Evolutionary conservation across 2,329 filamentous ascomycete genomes (phyloP).

Genomic region (Tolypocladium amazonense): DNA sequence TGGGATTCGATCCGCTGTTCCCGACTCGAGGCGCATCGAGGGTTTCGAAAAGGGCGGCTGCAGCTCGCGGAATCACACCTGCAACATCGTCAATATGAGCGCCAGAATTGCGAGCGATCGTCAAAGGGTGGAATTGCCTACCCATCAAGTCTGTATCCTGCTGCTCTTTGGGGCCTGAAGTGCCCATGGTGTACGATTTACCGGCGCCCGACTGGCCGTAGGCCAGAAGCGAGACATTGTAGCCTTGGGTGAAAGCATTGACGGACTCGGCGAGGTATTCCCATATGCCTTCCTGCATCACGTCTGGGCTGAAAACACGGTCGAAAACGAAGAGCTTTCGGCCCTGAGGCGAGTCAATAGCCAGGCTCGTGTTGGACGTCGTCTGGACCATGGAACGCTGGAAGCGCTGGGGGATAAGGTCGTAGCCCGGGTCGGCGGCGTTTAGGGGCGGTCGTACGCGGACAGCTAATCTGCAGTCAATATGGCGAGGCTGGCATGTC

Average conservation of each 20-base stretch:
- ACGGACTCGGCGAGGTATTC: conserved; percentile 89
- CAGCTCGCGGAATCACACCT: conserved; percentile 95
- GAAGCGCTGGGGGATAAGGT: conserved; percentile 91
- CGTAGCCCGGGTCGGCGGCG: conserved; percentile 78
- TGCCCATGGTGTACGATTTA: conserved; percentile 99
- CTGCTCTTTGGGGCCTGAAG: conserved; percentile 74
- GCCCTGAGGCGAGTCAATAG: conserved; percentile 84
- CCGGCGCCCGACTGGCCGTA: conserved; percentile 97
- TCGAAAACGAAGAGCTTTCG: conserved; percentile 96
- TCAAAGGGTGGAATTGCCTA: conserved; percentile 24
- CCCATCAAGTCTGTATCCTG: conserved; percentile 63
- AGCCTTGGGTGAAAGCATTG: conserved; percentile 82
- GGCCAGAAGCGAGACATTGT: conserved; percentile 94
- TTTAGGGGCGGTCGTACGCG: conserved; percentile 82
- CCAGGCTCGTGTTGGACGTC: conserved; percentile 71
- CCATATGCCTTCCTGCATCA: conserved; percentile 84
- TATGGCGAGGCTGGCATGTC: neutral
- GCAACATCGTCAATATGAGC: neutral
- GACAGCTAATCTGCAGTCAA: conserved; percentile 50
- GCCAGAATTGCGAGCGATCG: neutral
- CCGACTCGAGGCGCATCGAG: conserved; percentile 53
- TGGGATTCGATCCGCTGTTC: conserved; percentile 40
- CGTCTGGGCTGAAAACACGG: conserved; percentile 77
- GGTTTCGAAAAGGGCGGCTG: conserved; percentile 76
- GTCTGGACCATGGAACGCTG: conserved; percentile 88